These are phyloP conservation scores for Quercus agrifolia DNA, from an alignment of 306 rosid genomes.

Conservation along the genomic window DNA sequence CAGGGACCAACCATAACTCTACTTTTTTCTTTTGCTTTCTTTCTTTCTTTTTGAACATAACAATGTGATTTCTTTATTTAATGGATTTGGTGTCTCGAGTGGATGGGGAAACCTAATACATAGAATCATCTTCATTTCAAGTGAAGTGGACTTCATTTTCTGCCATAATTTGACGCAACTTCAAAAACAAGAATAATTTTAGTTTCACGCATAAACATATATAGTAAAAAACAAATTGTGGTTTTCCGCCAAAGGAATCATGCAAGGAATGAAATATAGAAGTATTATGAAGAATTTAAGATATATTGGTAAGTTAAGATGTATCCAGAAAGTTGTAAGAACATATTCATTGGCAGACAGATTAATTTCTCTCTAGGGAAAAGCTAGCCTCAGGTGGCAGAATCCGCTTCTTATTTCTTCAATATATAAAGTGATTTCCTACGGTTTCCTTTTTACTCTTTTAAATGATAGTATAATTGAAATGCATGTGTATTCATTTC, in stretches of 20 bases:
- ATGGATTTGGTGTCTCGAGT: no score
- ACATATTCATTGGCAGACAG: neutral
- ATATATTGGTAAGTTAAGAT: neutral
- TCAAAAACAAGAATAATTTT: neutral
- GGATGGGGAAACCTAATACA: no score
- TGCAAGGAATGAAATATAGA: neutral
- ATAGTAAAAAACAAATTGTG: neutral
- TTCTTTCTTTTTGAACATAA: no score
- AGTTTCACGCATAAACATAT: neutral
- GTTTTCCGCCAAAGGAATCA: neutral
- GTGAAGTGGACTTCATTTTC: no score
- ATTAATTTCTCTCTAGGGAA: neutral
- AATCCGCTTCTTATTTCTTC: constrained; percentile 1
- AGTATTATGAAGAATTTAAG: no score
- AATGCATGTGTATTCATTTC: no score
- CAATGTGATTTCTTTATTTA: no score
- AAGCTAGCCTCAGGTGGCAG: neutral
- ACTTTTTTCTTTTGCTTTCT: no score
- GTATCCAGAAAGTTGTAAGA: neutral
- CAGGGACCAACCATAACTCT: no score
- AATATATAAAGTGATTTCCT: neutral
- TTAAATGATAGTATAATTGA: neutral
- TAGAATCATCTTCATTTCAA: no score
- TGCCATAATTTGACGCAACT: neutral
- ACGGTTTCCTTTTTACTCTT: neutral